Evolutionary conservation across 1,139 yeast genomes (phyloP), one percentile per base, ranked within the genome.

Genomic region (Geotrichum europaeum): DNA sequence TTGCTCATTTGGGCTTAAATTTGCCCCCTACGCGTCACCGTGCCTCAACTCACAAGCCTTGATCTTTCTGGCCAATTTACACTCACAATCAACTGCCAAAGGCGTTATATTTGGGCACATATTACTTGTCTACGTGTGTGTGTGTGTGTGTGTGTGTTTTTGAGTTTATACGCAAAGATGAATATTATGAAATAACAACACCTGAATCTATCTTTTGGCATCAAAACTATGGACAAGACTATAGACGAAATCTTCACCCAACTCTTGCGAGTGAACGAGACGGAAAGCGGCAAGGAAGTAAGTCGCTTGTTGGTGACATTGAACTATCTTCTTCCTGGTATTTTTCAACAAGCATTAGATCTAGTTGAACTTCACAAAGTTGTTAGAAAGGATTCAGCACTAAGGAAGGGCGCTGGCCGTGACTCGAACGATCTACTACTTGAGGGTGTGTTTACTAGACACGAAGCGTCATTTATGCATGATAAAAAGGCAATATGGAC

Each of bases 271-370:
- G 24, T 47, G 2, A 32, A 18, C 10, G 49, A 25, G 18, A 32
- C 20, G 6, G 61, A 51, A n/a, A 45, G 28, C 22, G 20, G 54
- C 13, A 55, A 52, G 28, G 30, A 22, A 3, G 66, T 53, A 64
- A 64, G 36, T 57, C 53, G 40, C 36, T 13, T 59, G 3, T 55
- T 69, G 12, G 71, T 62, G n/a, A 64, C 66, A 4, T 62, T 70
- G 53, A 57, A 64, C 24, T 65, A 63, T 47, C 61, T 67, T 63
- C 71, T 68, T 18, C 72, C 72, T 0, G 61, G 64, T 9, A 51
- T 58, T 18, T 60, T 69, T 15, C 57, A 64, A 15, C 59, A 53
- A n/a, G 70, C 71, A 1, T 36, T 69, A 45, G 66, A 65, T 24
- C 54, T 63, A 22, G 60, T 69, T 2, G 71, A 69, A 47, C 49